Base-by-base conservation (phyloP, 2,329 filamentous ascomycete genomes). In the Chaetomium sp. region DNA sequence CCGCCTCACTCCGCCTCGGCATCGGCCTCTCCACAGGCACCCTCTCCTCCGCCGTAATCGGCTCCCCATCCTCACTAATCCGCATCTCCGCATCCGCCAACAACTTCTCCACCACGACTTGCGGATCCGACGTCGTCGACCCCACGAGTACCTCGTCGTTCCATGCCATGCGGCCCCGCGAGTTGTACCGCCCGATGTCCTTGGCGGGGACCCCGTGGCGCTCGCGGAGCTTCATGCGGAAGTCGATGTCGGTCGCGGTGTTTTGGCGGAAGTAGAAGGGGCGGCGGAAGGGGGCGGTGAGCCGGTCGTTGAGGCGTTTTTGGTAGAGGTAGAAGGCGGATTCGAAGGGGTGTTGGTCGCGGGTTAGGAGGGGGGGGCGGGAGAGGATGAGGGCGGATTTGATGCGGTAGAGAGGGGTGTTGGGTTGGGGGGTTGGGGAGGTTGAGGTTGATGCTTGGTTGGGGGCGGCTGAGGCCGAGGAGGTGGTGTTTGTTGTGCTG, bases 281-380 rank as follows among this genome's bases (percentile, higher is more conserved):
- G 63, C 88, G 84, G 55, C 88, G 88, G 72, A 97, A 99, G 1
- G 91, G 89, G 4, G 94, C 80, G 19, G 86, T 85, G 52, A 96
- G 80, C 44, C 94, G 88, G 78, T 99, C 94, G 72, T 97, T 96
- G 58, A 99, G 80, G 11, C 94, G 90, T 66, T 92, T 92, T 76
- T 99, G 94, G 76, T 99, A 99, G 70, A 99, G 91, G 78, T 87
- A 96, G 75, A 87, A 97, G 61, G 92, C 80, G 68, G 90, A 88
- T 73, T 99, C 94, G 73, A 99, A 97, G 10, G 89, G 79, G 37
- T 88, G 88, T 53, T 92, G 85, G 59, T 87, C 79, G 63, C 88
- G 87, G 33, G 94, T 97, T 66, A 99, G 79, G 57, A 95, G 77
- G 6, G 94, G 94, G 48, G 94, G 84, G 34, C 94, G 89, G 46